Conservation (phyloP, 441 rosid species). For the Euphorbia corollata region DNA sequence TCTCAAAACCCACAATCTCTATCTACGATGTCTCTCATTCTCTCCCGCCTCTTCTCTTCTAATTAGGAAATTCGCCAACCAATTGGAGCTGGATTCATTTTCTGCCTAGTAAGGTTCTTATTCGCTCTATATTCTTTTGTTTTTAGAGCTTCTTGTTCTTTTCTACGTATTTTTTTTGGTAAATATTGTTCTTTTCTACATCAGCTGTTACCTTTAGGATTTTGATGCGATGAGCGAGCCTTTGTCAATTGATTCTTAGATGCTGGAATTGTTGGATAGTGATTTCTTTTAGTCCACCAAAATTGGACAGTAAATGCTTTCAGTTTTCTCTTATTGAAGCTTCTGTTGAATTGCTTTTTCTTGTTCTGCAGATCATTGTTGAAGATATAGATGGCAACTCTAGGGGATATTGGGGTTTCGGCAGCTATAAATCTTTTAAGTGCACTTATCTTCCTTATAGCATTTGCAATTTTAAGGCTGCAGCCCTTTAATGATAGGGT, state of each 20-base stretch:
- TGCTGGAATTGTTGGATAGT: not conserved
- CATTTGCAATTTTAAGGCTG: slow-evolving; percentile 70
- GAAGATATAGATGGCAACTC: slow-evolving; percentile 59
- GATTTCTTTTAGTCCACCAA: not conserved
- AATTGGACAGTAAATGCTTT: not conserved
- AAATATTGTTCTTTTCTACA: not conserved
- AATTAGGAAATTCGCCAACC: no score
- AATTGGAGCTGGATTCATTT: not conserved
- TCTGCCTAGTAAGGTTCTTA: slow-evolving; percentile 1
- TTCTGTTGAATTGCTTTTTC: not conserved
- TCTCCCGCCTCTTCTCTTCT: not conserved
- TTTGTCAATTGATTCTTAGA: not conserved
- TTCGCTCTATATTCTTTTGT: no score
- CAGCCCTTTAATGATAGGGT: slow-evolving; percentile 95
- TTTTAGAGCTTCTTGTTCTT: not conserved
- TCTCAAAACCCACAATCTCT: slow-evolving; percentile 14
- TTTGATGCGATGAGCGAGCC: no score
- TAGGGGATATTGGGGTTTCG: slow-evolving; percentile 65
- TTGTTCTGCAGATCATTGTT: not conserved
- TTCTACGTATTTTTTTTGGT: not conserved
- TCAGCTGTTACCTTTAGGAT: no score
- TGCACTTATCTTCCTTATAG: slow-evolving; percentile 66
- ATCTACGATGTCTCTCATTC: not conserved
- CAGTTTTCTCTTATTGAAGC: not conserved
- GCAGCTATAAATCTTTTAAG: slow-evolving; percentile 65